Percentiles rank a stretch among this genome's conserved stretches.
Conservation (phyloP, 371 early-diverging fungal genomes). For the Circinella minor region DNA sequence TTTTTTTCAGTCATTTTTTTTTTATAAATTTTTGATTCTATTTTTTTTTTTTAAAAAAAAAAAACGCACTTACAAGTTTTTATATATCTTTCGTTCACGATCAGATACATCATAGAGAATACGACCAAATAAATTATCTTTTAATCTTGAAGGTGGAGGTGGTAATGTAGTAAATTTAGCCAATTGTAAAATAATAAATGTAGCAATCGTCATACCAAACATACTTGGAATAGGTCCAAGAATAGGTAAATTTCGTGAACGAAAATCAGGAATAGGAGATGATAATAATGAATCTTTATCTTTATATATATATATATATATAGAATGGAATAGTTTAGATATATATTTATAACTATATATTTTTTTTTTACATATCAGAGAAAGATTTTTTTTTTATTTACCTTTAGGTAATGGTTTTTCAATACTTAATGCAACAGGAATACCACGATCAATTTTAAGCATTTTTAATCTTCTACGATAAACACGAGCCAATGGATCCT, state of each 20-base stretch:
- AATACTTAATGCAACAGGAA: slow-evolving; percentile 89
- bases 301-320: no score
- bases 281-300: background rate
- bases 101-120: slow-evolving; percentile 76
- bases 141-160: slow-evolving; percentile 76
- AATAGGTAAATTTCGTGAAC: slow-evolving; percentile 77
- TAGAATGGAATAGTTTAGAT: no score
- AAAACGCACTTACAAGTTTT: slow-evolving; percentile 39
- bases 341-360: no score
- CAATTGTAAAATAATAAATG: slow-evolving; percentile 80
- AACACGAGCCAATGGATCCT: slow-evolving; percentile 90
- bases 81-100: slow-evolving; percentile 61
- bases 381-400: no score
- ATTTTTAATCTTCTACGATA: slow-evolving; percentile 78
- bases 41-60: background rate
- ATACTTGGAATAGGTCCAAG: slow-evolving; percentile 89
- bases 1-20: background rate
- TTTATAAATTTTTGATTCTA: background rate
- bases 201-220: slow-evolving; percentile 91
- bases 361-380: no score
- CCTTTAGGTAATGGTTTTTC: slow-evolving; percentile 72
- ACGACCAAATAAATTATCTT: slow-evolving; percentile 74
- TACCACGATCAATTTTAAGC: slow-evolving; percentile 72
- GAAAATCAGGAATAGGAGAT: slow-evolving; percentile 72
- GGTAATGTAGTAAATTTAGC: slow-evolving; percentile 72